These are phyloP conservation scores for Penicillium canescens DNA, from an alignment of 495 filamentous ascomycete species.

Conservation along the genomic window DNA sequence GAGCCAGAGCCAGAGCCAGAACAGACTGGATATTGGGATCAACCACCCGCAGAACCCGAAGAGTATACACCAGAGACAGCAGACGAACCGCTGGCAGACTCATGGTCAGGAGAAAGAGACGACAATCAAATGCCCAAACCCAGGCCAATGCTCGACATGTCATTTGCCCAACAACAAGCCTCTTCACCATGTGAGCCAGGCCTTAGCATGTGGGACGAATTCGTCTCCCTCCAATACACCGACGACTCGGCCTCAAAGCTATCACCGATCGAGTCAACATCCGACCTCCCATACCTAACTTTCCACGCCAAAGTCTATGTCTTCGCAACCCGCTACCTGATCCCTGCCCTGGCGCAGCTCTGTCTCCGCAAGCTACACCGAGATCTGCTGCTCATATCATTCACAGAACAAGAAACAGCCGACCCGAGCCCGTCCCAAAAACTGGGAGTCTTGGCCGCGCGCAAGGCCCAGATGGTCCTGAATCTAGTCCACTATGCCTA, in stretches of 20 bases:
- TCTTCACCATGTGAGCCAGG: conserved; percentile 33
- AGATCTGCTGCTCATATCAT: conserved; percentile 34
- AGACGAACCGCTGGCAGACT: conserved; percentile 6
- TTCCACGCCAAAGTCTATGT: conserved; percentile 52
- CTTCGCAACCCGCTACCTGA: conserved; percentile 47
- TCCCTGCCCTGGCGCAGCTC: conserved; percentile 44
- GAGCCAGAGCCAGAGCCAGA: background rate
- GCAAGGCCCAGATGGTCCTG: conserved; percentile 39
- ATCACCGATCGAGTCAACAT: conserved; percentile 12
- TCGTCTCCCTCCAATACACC: conserved; percentile 36
- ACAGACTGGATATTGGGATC: too few species aligned
- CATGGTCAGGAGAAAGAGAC: conserved; percentile 9
- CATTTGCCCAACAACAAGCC: conserved; percentile 39
- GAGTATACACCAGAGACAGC: background rate
- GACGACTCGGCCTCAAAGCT: conserved; percentile 18
- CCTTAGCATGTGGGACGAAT: conserved; percentile 44
- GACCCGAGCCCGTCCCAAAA: conserved; percentile 18
- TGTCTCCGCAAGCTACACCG: conserved; percentile 45
- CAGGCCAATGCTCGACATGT: conserved; percentile 42
- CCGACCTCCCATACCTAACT: conserved; percentile 40
- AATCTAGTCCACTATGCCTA: conserved; percentile 44
- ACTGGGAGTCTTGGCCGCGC: conserved; percentile 21
- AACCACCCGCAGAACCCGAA: background rate
- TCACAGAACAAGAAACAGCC: conserved; percentile 15
- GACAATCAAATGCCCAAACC: conserved; percentile 7